Conservation (phyloP, 805 yeast genomes). For the Debaryomyces hansenii region DNA sequence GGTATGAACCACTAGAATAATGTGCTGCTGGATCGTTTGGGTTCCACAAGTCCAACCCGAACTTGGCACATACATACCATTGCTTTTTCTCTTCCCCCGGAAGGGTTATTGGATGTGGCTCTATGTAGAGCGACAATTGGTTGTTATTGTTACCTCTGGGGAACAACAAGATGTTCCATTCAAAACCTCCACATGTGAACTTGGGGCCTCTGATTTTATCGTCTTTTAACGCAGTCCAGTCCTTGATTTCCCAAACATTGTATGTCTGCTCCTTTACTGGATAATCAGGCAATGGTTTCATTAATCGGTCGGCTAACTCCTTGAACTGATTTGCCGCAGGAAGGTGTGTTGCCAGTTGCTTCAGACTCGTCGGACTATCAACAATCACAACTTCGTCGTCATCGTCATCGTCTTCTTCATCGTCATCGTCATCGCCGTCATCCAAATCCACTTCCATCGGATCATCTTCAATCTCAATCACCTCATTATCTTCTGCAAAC, state of each 20-base stretch:
- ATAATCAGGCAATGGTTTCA: constrained; percentile 41
- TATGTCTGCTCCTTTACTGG: constrained; percentile 34
- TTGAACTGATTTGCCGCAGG: constrained; percentile 34
- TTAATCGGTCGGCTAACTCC: constrained; percentile 25
- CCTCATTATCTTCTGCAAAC: constrained; percentile 4
- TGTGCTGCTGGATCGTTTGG: constrained; percentile 68
- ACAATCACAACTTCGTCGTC: constrained; percentile 5
- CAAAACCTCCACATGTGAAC: constrained; percentile 59
- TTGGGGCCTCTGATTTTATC: constrained; percentile 47
- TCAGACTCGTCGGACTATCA: constrained; percentile 1
- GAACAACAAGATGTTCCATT: constrained; percentile 72
- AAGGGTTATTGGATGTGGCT: constrained; percentile 56
- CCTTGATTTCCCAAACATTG: constrained; percentile 51
- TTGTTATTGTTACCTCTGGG: constrained; percentile 69
- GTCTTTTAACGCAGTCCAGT: constrained; percentile 45
- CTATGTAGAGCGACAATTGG: constrained; percentile 70
- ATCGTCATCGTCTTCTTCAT: constrained; percentile 10
- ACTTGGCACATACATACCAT: constrained; percentile 92
- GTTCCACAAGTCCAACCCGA: constrained; percentile 80
- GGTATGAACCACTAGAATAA: constrained; percentile 64
- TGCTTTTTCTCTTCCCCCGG: constrained; percentile 37
- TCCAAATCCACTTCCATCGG: constrained; percentile 7
- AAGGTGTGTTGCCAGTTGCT: constrained; percentile 9
- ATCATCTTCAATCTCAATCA: constrained; percentile 12
- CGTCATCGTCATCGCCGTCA: constrained; percentile 12